Percentiles rank a stretch among this genome's conserved stretches.
Conservation (phyloP, 805 yeast genomes). For the Metschnikowia chrysomelidarum region DNA sequence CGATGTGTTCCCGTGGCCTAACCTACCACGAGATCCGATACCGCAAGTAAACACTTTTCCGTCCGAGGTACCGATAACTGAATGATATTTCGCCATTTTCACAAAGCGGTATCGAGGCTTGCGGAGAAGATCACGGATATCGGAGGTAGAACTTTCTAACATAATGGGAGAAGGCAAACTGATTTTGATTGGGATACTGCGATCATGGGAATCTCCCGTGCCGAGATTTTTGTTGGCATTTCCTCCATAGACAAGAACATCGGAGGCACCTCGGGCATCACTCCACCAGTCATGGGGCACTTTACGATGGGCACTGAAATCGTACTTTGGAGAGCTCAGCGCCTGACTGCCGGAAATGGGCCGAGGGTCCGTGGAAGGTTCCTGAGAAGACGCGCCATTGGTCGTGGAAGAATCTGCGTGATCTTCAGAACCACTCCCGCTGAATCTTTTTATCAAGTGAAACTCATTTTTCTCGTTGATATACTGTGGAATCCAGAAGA, state of each 20-base stretch:
- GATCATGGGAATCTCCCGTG: slow-evolving; percentile 56
- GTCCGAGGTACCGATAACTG: slow-evolving; percentile 55
- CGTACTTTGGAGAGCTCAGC: neutral
- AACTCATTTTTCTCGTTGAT: slow-evolving; percentile 35
- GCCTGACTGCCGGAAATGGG: neutral
- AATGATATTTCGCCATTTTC: slow-evolving; percentile 62
- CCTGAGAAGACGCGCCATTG: neutral
- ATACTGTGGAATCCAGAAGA: slow-evolving; percentile 43
- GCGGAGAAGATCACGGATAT: slow-evolving; percentile 18
- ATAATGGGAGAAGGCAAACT: slow-evolving; percentile 15
- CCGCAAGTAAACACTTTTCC: slow-evolving; percentile 63
- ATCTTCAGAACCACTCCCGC: neutral
- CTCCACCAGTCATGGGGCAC: slow-evolving; percentile 40
- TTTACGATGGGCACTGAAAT: slow-evolving; percentile 1
- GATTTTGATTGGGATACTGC: slow-evolving; percentile 40
- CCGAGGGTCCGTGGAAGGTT: no score
- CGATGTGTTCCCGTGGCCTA: slow-evolving; percentile 51
- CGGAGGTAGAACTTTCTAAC: no score
- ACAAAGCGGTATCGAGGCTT: slow-evolving; percentile 49
- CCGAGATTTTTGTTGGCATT: slow-evolving; percentile 64
- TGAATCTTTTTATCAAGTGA: slow-evolving; percentile 24
- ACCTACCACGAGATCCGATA: slow-evolving; percentile 64
- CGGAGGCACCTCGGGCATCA: slow-evolving; percentile 52
- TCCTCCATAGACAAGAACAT: slow-evolving; percentile 59
- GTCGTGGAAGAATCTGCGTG: neutral